These are phyloP conservation scores for Lodderomyces pseudojiufengensis DNA, from an alignment of 1,139 yeast species.

Conservation along the genomic window DNA sequence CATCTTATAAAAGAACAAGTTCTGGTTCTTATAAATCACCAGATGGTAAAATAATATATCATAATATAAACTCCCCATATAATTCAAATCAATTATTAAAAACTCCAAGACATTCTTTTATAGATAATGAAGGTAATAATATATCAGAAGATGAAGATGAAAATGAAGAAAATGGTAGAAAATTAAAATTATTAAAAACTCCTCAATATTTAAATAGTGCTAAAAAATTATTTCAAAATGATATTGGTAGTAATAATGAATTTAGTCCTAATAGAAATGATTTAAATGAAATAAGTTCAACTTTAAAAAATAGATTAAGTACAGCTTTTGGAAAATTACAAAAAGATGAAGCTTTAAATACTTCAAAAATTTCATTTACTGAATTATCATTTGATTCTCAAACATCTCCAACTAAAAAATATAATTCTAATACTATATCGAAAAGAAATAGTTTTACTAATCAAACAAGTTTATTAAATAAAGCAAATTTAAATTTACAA, in stretches of 20 bases:
- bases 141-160: slow-evolving; percentile 20
- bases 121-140: slow-evolving; percentile 18
- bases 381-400: slow-evolving; percentile 30
- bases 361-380: slow-evolving; percentile 27
- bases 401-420: slow-evolving; percentile 30
- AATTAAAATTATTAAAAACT: slow-evolving; percentile 33
- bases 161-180: slow-evolving; percentile 12
- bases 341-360: slow-evolving; percentile 15
- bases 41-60: slow-evolving; percentile 25
- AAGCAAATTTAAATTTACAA: slow-evolving; percentile 37
- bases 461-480: slow-evolving; percentile 20
- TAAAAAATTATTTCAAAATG: slow-evolving; percentile 23
- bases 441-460: slow-evolving; percentile 17
- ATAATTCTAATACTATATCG: too few relatives aligned
- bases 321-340: slow-evolving; percentile 42
- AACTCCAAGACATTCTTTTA: slow-evolving; percentile 34
- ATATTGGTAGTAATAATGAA: slow-evolving; percentile 11
- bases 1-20: slow-evolving; percentile 35
- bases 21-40: slow-evolving; percentile 32
- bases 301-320: slow-evolving; percentile 35
- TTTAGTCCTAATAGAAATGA: slow-evolving; percentile 23
- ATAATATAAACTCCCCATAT: slow-evolving; percentile 29
- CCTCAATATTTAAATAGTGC: slow-evolving; percentile 45
- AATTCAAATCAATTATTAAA: slow-evolving; percentile 25
- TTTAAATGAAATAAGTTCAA: slow-evolving; percentile 37